Conservation (phyloP, 1,284 basidiomycete species). For the Leccinum fallax region DNA sequence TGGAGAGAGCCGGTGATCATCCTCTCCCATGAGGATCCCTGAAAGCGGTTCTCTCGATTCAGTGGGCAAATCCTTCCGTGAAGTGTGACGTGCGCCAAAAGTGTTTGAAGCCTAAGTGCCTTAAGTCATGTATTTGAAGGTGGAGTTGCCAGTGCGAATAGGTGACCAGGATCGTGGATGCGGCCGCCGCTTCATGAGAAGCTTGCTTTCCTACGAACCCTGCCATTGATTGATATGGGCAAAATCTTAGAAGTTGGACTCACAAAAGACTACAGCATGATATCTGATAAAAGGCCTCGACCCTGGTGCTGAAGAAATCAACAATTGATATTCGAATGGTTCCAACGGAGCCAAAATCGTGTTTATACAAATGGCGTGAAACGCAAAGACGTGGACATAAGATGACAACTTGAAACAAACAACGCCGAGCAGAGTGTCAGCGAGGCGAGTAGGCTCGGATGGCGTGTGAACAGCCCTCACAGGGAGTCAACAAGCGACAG, state of each 20-base stretch:
- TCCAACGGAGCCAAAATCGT: neutral
- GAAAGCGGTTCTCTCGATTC: neutral
- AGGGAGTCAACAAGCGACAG: neutral
- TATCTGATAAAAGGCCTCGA: neutral
- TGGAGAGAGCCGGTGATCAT: neutral
- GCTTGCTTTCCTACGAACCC: neutral
- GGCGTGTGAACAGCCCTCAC: neutral
- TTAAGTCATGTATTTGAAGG: no score
- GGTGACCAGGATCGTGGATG: neutral
- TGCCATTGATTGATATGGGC: neutral
- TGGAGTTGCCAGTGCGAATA: neutral
- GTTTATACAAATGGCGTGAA: neutral
- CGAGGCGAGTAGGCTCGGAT: neutral
- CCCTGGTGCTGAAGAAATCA: neutral
- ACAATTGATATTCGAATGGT: no score
- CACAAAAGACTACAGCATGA: neutral
- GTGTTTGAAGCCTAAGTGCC: no score
- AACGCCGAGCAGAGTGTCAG: neutral
- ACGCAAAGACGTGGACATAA: no score
- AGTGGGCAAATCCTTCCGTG: neutral
- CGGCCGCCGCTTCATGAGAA: neutral
- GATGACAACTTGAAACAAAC: neutral
- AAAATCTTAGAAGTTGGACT: neutral
- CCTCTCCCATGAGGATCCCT: neutral
- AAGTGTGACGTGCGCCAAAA: no score